Base-by-base conservation (phyloP, 495 filamentous ascomycete species). In the Apodospora peruviana region DNA sequence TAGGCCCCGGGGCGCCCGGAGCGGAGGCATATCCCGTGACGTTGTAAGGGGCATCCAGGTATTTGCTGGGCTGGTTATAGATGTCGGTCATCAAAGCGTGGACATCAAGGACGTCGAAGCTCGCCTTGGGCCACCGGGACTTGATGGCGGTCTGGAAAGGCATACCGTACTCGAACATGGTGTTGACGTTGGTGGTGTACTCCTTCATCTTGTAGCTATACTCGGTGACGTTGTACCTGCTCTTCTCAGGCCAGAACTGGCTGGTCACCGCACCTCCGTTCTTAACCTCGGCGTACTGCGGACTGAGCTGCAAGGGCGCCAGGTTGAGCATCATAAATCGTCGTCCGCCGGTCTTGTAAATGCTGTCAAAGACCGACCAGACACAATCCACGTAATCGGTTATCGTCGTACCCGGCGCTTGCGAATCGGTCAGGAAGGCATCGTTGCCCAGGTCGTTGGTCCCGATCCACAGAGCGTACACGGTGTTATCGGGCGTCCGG, bases 391-490 rank as follows among this genome's bases (percentile, higher is more conserved):
- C 69, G 58, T 81, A 88, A 58, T 82, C 76, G 14, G 68, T 64
- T 40, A 87, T 70, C 2, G 77, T 83, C 36, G 74, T 81, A 2
- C 75, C 77, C 0, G 70, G 46, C 19, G 76, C 59, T 59, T 86
- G 79, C 34, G 72, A 72, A 60, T 86, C 82, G 17, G 75, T 77
- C 21, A 89, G 58, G 58, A 88, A 83, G 20, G 71, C 82, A 39
- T 71, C 59, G 45, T 64, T 71, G 29, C 85, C 85, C 10, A 91
- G 69, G 57, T 91, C 86, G 56, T 89, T 90, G 44, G 85, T 87
- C 0, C 87, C 86, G 54, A 89, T 87, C 85, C 84, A 91, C 29
- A 89, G 76, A 1, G 81, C 69, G 53, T 86, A 89, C 4, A 87
- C 81, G 2, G 83, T 85, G 50, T 81, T 79, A n/a, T 73, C 57